Percentiles rank a stretch among this genome's conserved stretches.
These are phyloP conservation scores for Collybia nuda DNA, from an alignment of 768 basidiomycete genomes.

Conservation along the genomic window DNA sequence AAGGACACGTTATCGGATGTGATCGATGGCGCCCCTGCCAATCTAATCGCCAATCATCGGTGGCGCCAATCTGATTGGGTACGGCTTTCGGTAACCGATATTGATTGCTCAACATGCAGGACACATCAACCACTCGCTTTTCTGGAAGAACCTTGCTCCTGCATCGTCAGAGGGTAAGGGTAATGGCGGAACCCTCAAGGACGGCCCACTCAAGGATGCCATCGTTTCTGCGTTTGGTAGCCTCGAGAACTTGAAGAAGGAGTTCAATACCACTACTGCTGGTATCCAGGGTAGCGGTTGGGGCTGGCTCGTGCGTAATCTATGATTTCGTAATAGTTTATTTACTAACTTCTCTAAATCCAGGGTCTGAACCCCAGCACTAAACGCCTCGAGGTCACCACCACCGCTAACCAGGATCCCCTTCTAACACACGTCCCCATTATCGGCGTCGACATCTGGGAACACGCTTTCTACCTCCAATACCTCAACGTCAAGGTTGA, in stretches of 20 bases:
- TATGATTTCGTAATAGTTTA: background rate
- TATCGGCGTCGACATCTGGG: constrained; percentile 94
- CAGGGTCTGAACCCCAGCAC: constrained; percentile 70
- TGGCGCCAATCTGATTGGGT: too few relatives aligned
- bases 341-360: background rate
- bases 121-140: constrained; percentile 93
- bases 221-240: constrained; percentile 66
- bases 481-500: constrained; percentile 95
- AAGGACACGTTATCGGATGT: constrained; percentile 18
- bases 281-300: constrained; percentile 93
- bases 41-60: too few relatives aligned
- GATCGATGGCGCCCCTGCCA: constrained; percentile 10
- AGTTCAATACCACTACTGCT: constrained; percentile 84
- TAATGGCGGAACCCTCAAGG: constrained; percentile 54
- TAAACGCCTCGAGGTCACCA: constrained; percentile 80
- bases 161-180: constrained; percentile 51
- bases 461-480: constrained; percentile 95
- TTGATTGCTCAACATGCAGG: constrained; percentile 33
- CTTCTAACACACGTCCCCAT: constrained; percentile 74
- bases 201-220: constrained; percentile 66
- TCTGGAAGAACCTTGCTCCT: constrained; percentile 94
- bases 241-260: constrained; percentile 69
- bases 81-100: too few relatives aligned
- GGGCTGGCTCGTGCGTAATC: constrained; percentile 86
- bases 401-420: constrained; percentile 97